Base-by-base conservation (phyloP, 2,329 filamentous ascomycete species). In the Fusarium newnesense region DNA sequence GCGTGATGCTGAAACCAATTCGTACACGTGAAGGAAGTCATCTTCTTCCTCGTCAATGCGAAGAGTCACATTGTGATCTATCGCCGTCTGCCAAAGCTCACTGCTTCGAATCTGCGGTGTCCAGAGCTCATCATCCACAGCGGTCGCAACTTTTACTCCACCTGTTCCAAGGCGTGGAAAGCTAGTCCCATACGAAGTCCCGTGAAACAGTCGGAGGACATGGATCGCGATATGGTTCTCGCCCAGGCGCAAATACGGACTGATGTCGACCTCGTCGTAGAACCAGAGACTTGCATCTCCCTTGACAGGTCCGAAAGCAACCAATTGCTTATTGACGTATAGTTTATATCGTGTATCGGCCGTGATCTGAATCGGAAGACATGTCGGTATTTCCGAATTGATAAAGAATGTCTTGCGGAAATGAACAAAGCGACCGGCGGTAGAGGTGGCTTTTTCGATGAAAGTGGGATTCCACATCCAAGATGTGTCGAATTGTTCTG, bases 381-480 rank as follows among this genome's bases (percentile, higher is more conserved):
- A 21, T 4, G 26, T 19, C 0, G 52, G 34, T 12, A 44, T 37
- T 3, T 39, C 12, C 1, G 16, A 0, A 3, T 30, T 19, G 2
- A 46, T 18, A 11, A 39, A 7, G 3, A 59, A 8, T 6, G 30
- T 15, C 30, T 39, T 46, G 11, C 40, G 40, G 6, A 62, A 62
- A 46, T 62, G 60, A 2, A 62, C 40, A 10, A 62, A 62, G 9
- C 52, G 40, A 5, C 60, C 60, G 16, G 60, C 60, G 1, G 52
- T 62, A 7, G 36, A n/a, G 6, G 60, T n/a, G 5, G 12, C 19
- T 10, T 46, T 44, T 16, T 62, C 60, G 16, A 42, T 12, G 18
- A 59, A 62, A 15, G 12, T 7, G 2, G 52, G 21, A 46, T 62
- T 24, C 60, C 60, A 62, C 52, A 62, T 62, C 60, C 60, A 62